Conservation (phyloP, 2,329 filamentous ascomycete genomes). For the Cladobotryum protrusum region DNA sequence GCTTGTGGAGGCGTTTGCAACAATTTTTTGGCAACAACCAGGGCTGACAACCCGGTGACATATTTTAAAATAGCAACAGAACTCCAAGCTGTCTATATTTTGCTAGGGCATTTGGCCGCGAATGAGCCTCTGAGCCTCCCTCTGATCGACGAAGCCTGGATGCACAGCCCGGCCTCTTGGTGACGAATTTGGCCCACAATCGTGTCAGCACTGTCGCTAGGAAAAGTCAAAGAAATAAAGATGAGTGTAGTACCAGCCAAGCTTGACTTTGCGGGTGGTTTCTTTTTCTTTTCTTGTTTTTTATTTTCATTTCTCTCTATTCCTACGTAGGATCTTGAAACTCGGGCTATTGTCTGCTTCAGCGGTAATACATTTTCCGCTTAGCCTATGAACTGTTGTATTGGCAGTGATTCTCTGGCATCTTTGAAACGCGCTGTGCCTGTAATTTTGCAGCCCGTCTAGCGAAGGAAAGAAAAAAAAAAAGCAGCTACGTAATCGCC, state of each 20-base stretch:
- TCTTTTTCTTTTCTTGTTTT: not conserved
- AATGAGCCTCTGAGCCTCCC: not conserved
- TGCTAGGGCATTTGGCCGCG: not conserved
- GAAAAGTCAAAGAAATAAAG: not conserved
- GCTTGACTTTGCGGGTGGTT: not conserved
- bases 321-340: not conserved
- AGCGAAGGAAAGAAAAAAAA: too few relatives aligned
- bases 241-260: not conserved
- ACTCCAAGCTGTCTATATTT: too few relatives aligned
- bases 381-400: not conserved
- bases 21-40: too few relatives aligned
- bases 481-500: conserved; percentile 11
- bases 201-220: conserved; percentile 3
- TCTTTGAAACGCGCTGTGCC: too few relatives aligned
- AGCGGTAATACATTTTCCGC: too few relatives aligned
- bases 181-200: conserved; percentile 2
- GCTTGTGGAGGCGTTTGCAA: too few relatives aligned
- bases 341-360: not conserved
- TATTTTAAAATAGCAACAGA: not conserved
- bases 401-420: too few relatives aligned
- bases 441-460: too few relatives aligned
- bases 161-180: conserved; percentile 6
- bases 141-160: conserved; percentile 1
- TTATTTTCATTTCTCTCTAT: not conserved
- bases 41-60: not conserved